Evolutionary conservation across 1,139 yeast species (phyloP).

Genomic region (Hanseniaspora gamundiae): DNA sequence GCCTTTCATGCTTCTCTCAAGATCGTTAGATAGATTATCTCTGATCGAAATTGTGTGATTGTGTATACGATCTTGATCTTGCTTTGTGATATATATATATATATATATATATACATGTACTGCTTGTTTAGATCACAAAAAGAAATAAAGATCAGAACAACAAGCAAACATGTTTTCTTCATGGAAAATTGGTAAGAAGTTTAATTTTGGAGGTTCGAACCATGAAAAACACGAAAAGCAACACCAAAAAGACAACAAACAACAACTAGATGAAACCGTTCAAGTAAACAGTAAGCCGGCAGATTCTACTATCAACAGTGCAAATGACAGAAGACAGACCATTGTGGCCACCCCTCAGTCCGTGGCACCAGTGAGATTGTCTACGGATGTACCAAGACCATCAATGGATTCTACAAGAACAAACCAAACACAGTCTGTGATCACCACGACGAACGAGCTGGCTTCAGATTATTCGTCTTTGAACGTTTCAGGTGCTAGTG

Average conservation of each 20-base stretch:
- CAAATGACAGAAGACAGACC: slow-evolving; percentile 16
- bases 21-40: no score
- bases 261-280: background rate
- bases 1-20: no score
- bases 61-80: no score
- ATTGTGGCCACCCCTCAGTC: slow-evolving; percentile 17
- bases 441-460: background rate
- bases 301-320: background rate
- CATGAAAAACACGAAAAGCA: slow-evolving; percentile 15
- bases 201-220: slow-evolving; percentile 23
- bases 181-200: slow-evolving; percentile 21
- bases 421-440: background rate
- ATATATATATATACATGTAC: background rate
- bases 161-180: slow-evolving; percentile 15
- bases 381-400: slow-evolving; percentile 16
- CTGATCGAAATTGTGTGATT: no score
- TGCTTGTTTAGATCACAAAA: background rate
- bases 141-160: background rate
- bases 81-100: no score
- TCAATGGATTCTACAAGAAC: slow-evolving; percentile 10
- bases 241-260: slow-evolving; percentile 10
- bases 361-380: slow-evolving; percentile 17
- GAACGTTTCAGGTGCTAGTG: background rate
- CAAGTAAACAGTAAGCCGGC: background rate
- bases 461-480: background rate